Conservation (phyloP, 1,139 yeast genomes). For the Saccharomyces uvarum region DNA sequence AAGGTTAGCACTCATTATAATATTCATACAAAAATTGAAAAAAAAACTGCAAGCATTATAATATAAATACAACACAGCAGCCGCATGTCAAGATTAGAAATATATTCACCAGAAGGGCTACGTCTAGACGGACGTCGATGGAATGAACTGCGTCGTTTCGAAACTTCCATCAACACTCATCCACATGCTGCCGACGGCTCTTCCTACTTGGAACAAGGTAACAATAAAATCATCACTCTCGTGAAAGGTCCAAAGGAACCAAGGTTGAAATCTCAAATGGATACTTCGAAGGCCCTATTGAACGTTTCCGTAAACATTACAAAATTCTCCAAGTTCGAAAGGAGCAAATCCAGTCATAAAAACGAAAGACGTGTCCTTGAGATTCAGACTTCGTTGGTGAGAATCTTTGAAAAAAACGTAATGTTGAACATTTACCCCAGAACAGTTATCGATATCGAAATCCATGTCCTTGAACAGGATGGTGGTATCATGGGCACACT, state of each 20-base stretch:
- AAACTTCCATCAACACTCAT: conserved; percentile 78
- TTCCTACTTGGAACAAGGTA: conserved; percentile 86
- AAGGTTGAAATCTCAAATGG: conserved; percentile 41
- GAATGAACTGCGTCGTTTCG: conserved; percentile 81
- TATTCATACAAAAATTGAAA: background rate
- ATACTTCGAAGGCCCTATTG: conserved; percentile 45
- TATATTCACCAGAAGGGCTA: conserved; percentile 90
- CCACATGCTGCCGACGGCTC: conserved; percentile 89
- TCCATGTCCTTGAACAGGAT: conserved; percentile 80
- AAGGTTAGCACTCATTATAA: background rate
- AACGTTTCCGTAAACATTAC: conserved; percentile 65
- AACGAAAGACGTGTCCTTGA: conserved; percentile 71
- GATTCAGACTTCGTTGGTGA: conserved; percentile 61
- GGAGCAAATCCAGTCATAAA: conserved; percentile 51
- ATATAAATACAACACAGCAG: conserved; percentile 9
- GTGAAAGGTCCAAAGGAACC: conserved; percentile 92
- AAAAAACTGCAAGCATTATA: background rate
- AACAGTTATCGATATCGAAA: conserved; percentile 63
- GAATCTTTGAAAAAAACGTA: conserved; percentile 76
- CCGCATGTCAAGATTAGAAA: conserved; percentile 60
- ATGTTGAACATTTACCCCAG: conserved; percentile 72
- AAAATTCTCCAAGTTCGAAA: conserved; percentile 70
- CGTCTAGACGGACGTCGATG: conserved; percentile 90
- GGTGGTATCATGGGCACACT: conserved; percentile 81
- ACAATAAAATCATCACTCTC: conserved; percentile 77